Evolutionary conservation across 257 asterid species (phyloP).

Genomic region (Galeopsis tetrahit): DNA sequence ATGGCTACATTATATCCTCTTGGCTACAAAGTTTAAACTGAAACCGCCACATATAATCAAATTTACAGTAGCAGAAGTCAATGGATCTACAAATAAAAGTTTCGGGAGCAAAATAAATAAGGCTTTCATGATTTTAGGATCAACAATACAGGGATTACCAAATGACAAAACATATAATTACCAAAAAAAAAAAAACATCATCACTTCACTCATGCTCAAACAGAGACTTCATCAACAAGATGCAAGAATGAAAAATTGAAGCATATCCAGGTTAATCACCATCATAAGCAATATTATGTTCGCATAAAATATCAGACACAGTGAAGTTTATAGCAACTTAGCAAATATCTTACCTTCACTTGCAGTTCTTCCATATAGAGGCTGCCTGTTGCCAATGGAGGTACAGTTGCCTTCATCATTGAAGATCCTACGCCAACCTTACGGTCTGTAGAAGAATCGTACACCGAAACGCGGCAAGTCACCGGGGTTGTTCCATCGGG

Average conservation of each 20-base stretch:
- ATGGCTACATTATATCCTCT: neutral
- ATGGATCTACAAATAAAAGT: neutral
- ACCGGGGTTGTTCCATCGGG: slow-evolving; percentile 97
- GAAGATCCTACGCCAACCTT: slow-evolving; percentile 85
- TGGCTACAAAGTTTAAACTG: neutral
- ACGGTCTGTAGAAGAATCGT: slow-evolving; percentile 74
- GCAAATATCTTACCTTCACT: slow-evolving; percentile 56
- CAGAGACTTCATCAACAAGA: slow-evolving; percentile 11
- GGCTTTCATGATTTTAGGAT: neutral
- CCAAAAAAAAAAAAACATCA: neutral
- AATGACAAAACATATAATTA: neutral
- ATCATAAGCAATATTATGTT: neutral
- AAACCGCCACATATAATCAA: neutral
- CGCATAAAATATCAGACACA: neutral
- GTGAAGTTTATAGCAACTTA: neutral
- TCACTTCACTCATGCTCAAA: neutral
- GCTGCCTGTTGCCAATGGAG: slow-evolving; percentile 80
- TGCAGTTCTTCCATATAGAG: slow-evolving; percentile 92
- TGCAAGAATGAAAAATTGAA: neutral
- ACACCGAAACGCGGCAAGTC: slow-evolving; percentile 80
- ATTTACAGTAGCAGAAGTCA: neutral
- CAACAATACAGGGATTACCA: neutral
- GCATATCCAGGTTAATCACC: slow-evolving; percentile 3
- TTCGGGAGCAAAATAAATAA: slow-evolving; percentile 1
- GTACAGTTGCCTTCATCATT: slow-evolving; percentile 73